Percentiles rank a stretch among this genome's conserved stretches.
Evolutionary conservation across 2,329 filamentous ascomycete species (phyloP).

Genomic region (Alternaria sp.): DNA sequence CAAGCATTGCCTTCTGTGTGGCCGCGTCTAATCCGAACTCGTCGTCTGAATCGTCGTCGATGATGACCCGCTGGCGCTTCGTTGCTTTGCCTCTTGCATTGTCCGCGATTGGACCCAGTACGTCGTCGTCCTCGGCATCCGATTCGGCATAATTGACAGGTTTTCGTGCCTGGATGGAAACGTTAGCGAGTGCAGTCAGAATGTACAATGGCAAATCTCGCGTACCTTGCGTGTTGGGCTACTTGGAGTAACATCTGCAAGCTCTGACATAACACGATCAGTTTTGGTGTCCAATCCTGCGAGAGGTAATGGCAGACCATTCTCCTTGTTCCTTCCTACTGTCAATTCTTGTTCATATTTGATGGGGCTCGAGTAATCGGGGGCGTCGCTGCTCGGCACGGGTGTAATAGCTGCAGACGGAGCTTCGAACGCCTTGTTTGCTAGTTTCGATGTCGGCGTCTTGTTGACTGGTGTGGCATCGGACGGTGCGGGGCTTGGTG

Average conservation of each 20-base stretch:
- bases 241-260: conserved; percentile 60
- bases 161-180: conserved; percentile 63
- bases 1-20: conserved; percentile 63
- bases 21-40: conserved; percentile 69
- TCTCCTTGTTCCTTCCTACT: conserved; percentile 61
- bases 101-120: conserved; percentile 66
- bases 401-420: conserved; percentile 67
- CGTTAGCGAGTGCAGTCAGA: conserved; percentile 16
- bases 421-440: conserved; percentile 46
- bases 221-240: conserved; percentile 83
- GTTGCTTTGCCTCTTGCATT: conserved; percentile 56
- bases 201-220: neutral
- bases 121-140: conserved; percentile 72
- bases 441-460: conserved; percentile 36
- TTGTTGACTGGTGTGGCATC: conserved; percentile 37
- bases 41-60: conserved; percentile 71
- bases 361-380: conserved; percentile 72
- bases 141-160: conserved; percentile 84
- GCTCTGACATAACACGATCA: conserved; percentile 54
- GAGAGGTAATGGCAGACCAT: conserved; percentile 57
- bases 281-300: conserved; percentile 54
- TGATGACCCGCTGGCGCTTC: conserved; percentile 69
- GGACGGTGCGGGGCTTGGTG: conserved; percentile 54
- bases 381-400: conserved; percentile 79
- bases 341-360: conserved; percentile 65